Evolutionary conservation across 768 basidiomycete genomes (phyloP).

Genomic region (Russula griseocarnosa): DNA sequence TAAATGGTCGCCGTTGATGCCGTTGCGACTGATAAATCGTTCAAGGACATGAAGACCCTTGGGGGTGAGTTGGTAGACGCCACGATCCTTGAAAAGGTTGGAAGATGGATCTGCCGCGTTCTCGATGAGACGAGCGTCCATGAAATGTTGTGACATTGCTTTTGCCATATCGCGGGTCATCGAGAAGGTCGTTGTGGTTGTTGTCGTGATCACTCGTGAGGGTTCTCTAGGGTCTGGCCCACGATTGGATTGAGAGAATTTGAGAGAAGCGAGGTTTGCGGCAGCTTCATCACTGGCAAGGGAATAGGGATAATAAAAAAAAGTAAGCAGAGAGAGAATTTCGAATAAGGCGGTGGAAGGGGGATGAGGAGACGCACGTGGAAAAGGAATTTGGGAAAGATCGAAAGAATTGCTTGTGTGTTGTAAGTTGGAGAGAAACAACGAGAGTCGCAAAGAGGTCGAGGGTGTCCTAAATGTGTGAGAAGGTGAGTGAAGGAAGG

Average conservation of each 20-base stretch:
- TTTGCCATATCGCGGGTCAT: slow-evolving; percentile 99
- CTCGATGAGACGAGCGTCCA: slow-evolving; percentile 97
- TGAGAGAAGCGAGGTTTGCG: slow-evolving; percentile 87
- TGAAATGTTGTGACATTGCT: slow-evolving; percentile 99
- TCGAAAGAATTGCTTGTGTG: slow-evolving; percentile 95
- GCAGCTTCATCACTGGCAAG: slow-evolving; percentile 86
- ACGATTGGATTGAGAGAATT: slow-evolving; percentile 98
- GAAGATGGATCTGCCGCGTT: slow-evolving; percentile 89
- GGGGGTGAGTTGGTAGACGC: slow-evolving; percentile 91
- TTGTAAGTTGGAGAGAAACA: slow-evolving; percentile 83
- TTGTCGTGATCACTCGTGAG: slow-evolving; percentile 96
- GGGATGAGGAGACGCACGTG: slow-evolving; percentile 57
- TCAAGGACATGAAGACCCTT: slow-evolving; percentile 98
- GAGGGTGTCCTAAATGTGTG: slow-evolving; percentile 77
- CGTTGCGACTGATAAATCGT: slow-evolving; percentile 99
- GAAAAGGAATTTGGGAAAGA: slow-evolving; percentile 92
- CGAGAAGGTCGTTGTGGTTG: slow-evolving; percentile 98
- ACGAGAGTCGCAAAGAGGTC: slow-evolving; percentile 97
- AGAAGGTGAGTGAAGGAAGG: background rate
- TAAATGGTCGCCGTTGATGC: slow-evolving; percentile 92
- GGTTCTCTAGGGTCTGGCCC: slow-evolving; percentile 98
- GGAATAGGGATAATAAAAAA: slow-evolving; percentile 5
- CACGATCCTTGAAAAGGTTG: slow-evolving; percentile 94
- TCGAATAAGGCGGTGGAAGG: slow-evolving; percentile 15
- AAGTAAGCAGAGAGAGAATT: slow-evolving; percentile 19